Evolutionary conservation across 352 stramenopile species (phyloP).

Genomic region (Globisporangium ultimum): DNA sequence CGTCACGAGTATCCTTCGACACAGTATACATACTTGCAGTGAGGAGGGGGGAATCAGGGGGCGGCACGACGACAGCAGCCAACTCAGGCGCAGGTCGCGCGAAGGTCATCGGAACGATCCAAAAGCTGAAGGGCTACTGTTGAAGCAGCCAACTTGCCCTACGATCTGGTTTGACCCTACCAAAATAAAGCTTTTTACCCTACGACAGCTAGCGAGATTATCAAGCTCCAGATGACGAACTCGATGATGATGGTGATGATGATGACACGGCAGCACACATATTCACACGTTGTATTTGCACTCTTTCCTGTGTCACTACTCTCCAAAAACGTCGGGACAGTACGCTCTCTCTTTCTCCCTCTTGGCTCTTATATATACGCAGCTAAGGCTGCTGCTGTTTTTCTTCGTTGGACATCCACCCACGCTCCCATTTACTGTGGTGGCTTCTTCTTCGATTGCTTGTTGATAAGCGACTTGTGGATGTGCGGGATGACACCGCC

Average conservation of each 20-base stretch:
- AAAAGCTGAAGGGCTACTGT: neutral
- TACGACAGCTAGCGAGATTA: too few relatives aligned
- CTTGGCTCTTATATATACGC: conserved; percentile 12
- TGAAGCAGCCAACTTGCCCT: neutral
- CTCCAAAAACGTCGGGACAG: neutral
- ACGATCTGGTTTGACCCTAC: too few relatives aligned
- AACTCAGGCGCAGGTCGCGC: neutral
- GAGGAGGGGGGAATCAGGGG: neutral
- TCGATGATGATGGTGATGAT: too few relatives aligned
- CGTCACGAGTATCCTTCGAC: neutral
- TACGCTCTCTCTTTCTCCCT: conserved; percentile 3
- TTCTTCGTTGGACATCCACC: conserved; percentile 5
- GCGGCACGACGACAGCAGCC: neutral
- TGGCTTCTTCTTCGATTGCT: conserved; percentile 90
- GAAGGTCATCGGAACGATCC: neutral
- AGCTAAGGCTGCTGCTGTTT: neutral
- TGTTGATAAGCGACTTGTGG: conserved; percentile 99
- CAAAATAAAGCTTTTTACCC: too few relatives aligned
- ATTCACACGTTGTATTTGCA: neutral
- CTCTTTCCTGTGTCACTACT: neutral
- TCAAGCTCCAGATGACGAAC: too few relatives aligned
- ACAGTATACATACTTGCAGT: neutral
- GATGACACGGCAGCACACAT: neutral
- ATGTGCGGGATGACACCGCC: conserved; percentile 99
- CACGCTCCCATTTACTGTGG: conserved; percentile 38